phyloP scores from a whole-genome alignment of 2,329 filamentous ascomycete species.

The Fusarium sp. region DNA sequence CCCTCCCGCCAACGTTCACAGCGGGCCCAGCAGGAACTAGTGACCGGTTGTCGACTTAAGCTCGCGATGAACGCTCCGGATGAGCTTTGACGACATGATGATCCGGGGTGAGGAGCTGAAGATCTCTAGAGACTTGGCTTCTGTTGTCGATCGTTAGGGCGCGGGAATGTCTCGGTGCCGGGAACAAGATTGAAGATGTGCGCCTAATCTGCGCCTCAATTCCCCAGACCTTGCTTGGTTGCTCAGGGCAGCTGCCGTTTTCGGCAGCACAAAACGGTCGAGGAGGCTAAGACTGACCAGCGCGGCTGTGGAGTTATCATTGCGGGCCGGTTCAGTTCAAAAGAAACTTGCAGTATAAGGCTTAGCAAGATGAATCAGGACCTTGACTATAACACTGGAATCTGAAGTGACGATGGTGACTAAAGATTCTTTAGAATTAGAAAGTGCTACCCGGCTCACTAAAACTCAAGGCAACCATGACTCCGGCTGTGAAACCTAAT shows the following conservation, averaged over 20 bases:
- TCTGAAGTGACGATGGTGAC: too few species aligned
- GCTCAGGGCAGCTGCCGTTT: neutral
- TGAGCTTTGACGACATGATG: neutral
- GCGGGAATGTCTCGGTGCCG: constrained; percentile 4
- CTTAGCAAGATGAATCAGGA: neutral
- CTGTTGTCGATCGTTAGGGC: neutral
- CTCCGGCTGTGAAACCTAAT: neutral
- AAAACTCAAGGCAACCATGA: neutral
- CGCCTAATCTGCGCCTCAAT: neutral
- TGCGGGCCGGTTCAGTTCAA: neutral
- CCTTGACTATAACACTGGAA: too few species aligned
- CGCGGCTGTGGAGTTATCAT: constrained; percentile 14
- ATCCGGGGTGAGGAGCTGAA: neutral
- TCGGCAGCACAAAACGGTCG: constrained; percentile 3
- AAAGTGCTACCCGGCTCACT: too few species aligned
- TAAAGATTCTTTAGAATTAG: neutral
- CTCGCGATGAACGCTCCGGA: neutral
- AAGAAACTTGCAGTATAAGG: neutral
- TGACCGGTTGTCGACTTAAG: neutral
- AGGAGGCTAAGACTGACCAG: neutral
- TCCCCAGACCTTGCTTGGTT: neutral
- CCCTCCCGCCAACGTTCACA: neutral
- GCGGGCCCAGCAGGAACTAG: neutral
- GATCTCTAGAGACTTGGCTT: neutral
- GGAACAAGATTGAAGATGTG: neutral